phyloP scores from a whole-genome alignment of 805 yeast species.

The Saccharomycopsis capsularis region DNA sequence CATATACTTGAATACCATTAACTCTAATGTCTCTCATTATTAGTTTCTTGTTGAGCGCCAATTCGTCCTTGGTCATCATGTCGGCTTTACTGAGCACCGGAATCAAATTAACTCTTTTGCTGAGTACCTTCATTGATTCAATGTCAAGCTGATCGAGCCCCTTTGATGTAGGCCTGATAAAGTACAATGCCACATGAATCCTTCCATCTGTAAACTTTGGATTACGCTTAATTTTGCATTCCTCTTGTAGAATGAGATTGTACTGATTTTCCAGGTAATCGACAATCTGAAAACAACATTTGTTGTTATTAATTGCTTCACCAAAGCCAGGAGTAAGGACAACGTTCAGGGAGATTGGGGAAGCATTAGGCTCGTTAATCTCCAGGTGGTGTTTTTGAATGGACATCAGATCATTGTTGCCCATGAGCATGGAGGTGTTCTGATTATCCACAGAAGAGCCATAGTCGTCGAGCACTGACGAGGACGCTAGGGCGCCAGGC shows the following conservation, averaged over 20 bases:
- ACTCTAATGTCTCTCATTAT: slow-evolving; percentile 50
- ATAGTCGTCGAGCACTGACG: neutral
- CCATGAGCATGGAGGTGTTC: neutral
- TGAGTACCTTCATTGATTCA: slow-evolving; percentile 58
- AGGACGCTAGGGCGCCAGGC: neutral
- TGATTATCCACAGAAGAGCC: neutral
- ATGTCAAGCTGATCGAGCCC: slow-evolving; percentile 65
- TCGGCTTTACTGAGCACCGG: slow-evolving; percentile 83
- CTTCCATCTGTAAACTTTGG: slow-evolving; percentile 75
- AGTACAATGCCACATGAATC: slow-evolving; percentile 67
- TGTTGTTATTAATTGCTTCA: slow-evolving; percentile 56
- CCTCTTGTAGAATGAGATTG: slow-evolving; percentile 75
- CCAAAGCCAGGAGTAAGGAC: slow-evolving; percentile 76
- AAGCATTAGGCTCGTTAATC: slow-evolving; percentile 49
- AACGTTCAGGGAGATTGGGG: slow-evolving; percentile 47
- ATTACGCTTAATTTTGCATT: slow-evolving; percentile 78
- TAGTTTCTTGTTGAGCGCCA: slow-evolving; percentile 43
- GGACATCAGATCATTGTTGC: neutral
- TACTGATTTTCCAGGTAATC: slow-evolving; percentile 69
- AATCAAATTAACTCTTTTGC: slow-evolving; percentile 70
- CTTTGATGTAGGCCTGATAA: slow-evolving; percentile 57
- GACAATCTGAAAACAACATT: slow-evolving; percentile 42
- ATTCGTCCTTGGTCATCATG: slow-evolving; percentile 61
- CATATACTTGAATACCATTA: slow-evolving; percentile 58
- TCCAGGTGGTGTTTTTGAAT: slow-evolving; percentile 30